Conservation (phyloP, 495 filamentous ascomycete species). For the Penicillium cosmopolitanum region DNA sequence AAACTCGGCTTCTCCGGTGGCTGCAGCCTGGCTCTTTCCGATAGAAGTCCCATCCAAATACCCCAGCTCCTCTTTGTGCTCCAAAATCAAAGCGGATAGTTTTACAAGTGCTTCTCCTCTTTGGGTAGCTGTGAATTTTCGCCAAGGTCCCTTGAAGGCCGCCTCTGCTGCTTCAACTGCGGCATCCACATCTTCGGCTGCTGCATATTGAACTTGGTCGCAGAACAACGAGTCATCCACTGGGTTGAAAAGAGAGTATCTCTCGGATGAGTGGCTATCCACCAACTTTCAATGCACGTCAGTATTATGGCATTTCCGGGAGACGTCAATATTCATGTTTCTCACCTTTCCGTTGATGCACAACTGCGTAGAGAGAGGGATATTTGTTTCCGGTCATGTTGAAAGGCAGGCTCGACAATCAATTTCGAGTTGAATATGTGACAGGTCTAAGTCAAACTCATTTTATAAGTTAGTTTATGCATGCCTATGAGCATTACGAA, state of each 20-base stretch:
- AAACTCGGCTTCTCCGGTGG: background rate
- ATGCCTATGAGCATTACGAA: too few relatives aligned
- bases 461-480: too few relatives aligned
- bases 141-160: background rate
- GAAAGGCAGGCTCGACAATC: background rate
- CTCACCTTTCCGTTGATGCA: constrained; percentile 3
- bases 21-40: background rate
- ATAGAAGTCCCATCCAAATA: background rate
- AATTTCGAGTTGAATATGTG: background rate
- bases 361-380: background rate
- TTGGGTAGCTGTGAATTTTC: background rate
- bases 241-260: constrained; percentile 1
- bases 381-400: background rate
- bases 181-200: background rate
- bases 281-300: background rate
- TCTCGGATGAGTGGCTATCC: background rate
- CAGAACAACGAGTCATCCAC: background rate
- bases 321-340: background rate
- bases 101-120: background rate
- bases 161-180: background rate
- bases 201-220: constrained; percentile 3
- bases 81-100: background rate
- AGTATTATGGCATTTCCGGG: background rate
- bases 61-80: background rate
- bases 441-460: background rate